A percentile compares a stretch with the other conserved stretches of the same genome.
phyloP scores from a whole-genome alignment of 768 basidiomycete genomes.

The Kwoniella bestiolae region DNA sequence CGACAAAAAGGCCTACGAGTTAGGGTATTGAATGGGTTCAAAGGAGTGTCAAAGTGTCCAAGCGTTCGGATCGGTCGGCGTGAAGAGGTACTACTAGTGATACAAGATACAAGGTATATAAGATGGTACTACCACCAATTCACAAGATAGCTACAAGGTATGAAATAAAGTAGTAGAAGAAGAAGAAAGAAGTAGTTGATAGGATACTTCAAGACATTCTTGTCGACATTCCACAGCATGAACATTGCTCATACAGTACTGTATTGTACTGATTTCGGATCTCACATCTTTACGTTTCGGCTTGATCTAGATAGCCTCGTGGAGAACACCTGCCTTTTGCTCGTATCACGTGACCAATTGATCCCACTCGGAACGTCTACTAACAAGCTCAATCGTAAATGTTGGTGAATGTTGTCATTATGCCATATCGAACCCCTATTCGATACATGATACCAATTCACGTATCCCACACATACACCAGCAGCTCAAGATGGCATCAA shows the following conservation, averaged over 20 bases:
- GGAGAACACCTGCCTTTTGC: not conserved
- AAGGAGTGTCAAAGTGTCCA: conserved; percentile 2
- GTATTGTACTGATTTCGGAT: not conserved
- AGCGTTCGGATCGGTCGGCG: conserved; percentile 1
- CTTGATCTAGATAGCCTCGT: conserved; percentile 8
- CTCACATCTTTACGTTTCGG: conserved; percentile 3
- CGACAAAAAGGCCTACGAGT: not conserved
- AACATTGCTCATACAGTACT: not conserved
- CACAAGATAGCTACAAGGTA: not conserved
- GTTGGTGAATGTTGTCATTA: not conserved
- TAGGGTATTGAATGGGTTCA: conserved; percentile 1
- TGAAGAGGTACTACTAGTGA: not conserved
- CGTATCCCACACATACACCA: not conserved
- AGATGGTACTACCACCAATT: not conserved
- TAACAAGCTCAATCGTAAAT: not conserved
- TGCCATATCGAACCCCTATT: too few species aligned
- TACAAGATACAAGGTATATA: not conserved
- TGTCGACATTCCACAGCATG: too few species aligned
- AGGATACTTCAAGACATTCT: not conserved
- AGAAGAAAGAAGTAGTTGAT: not conserved
- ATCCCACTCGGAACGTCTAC: not conserved
- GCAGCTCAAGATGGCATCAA: conserved; percentile 1
- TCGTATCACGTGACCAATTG: not conserved
- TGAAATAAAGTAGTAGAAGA: not conserved
- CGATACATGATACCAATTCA: not conserved